Evolutionary conservation across 208 protist species (phyloP).

Genomic region (Leishmania tarentolae): DNA sequence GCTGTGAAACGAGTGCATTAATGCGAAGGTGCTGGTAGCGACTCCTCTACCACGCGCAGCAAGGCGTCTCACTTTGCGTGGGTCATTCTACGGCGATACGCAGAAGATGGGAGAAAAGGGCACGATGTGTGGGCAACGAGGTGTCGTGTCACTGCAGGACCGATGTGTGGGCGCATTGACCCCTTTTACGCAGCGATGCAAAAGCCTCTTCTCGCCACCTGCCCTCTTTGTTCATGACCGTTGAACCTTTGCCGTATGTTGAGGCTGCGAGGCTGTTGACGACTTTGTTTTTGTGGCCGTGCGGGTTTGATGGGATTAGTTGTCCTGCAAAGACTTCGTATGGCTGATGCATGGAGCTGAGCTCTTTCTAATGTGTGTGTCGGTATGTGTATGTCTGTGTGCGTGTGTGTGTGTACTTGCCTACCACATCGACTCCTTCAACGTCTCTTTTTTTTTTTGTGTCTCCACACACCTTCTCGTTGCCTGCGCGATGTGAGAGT

Average conservation of each 20-base stretch:
- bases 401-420: not conserved
- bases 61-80: conserved; percentile 17
- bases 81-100: not conserved
- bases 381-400: not conserved
- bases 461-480: not conserved
- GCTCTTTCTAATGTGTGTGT: not conserved
- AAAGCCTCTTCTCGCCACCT: not conserved
- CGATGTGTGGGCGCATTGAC: not conserved
- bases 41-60: conserved; percentile 47
- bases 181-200: not conserved
- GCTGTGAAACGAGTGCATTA: conserved; percentile 62
- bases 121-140: not conserved
- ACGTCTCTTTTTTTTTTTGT: not conserved
- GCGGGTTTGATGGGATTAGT: not conserved
- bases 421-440: not conserved
- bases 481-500: not conserved
- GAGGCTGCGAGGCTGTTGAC: not conserved
- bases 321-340: not conserved
- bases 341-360: not conserved
- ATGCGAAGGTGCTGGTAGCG: conserved; percentile 59
- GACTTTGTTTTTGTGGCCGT: not conserved
- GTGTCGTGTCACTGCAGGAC: not conserved
- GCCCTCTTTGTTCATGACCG: not conserved
- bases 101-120: not conserved
- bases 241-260: not conserved